Percentiles rank a stretch among this genome's conserved stretches.
Evolutionary conservation across 1,284 basidiomycete species (phyloP).

Genomic region (Sporisorium scitamineum): DNA sequence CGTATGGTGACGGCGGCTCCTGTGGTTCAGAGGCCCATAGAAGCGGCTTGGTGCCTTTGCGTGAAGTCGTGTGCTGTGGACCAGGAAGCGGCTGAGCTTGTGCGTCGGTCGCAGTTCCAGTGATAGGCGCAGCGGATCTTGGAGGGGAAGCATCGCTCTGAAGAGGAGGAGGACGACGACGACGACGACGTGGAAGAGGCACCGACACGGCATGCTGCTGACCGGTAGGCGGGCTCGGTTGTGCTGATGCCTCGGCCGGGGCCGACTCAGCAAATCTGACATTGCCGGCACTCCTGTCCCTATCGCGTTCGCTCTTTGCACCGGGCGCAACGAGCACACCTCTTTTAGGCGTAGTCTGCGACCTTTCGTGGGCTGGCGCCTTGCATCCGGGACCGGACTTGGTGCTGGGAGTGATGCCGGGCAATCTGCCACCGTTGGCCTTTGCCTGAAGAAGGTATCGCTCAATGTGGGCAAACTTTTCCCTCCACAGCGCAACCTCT

Average conservation of each 20-base stretch:
- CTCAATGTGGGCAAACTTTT: conserved; percentile 47
- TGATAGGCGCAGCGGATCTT: not conserved
- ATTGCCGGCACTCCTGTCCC: conserved; percentile 18
- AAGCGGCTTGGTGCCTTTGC: conserved; percentile 27
- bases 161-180: too few species aligned
- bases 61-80: conserved; percentile 6
- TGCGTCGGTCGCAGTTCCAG: not conserved
- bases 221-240: not conserved
- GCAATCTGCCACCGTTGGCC: conserved; percentile 25
- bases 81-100: not conserved
- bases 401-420: conserved; percentile 15
- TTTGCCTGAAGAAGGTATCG: conserved; percentile 19
- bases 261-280: conserved; percentile 30
- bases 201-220: conserved; percentile 13
- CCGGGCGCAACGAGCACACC: conserved; percentile 28
- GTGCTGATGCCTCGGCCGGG: not conserved
- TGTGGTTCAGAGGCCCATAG: conserved; percentile 31
- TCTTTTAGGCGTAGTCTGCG: conserved; percentile 20
- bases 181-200: conserved; percentile 18
- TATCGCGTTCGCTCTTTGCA: conserved; percentile 15
- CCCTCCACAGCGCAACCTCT: conserved; percentile 41
- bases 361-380: conserved; percentile 49
- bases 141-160: not conserved
- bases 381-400: conserved; percentile 47
- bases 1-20: conserved; percentile 13